These are phyloP conservation scores for Trichoderma koningii DNA, from an alignment of 2,329 filamentous ascomycete genomes.

Conservation along the genomic window DNA sequence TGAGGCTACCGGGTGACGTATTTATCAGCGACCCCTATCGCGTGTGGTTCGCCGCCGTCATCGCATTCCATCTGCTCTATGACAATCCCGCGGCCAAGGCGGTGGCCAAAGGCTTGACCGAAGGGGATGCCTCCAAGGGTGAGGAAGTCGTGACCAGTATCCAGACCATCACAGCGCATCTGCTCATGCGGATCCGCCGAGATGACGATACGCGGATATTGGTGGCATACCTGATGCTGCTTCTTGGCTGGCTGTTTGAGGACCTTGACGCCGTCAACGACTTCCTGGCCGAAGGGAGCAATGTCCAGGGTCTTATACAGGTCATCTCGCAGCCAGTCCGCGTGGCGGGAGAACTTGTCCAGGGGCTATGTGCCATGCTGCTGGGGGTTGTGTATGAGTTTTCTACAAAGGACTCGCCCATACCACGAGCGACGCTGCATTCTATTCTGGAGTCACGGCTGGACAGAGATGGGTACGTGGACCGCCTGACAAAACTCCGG, in stretches of 20 bases:
- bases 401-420: conserved; percentile 93
- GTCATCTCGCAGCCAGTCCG: conserved; percentile 62
- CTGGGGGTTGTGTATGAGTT: conserved; percentile 94
- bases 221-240: conserved; percentile 84
- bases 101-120: conserved; percentile 77
- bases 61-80: conserved; percentile 82
- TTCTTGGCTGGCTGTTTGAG: conserved; percentile 89
- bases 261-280: conserved; percentile 90
- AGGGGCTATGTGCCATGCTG: conserved; percentile 81
- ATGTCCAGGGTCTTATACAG: conserved; percentile 82
- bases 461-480: conserved; percentile 83
- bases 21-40: conserved; percentile 79
- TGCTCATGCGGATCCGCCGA: conserved; percentile 77
- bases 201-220: conserved; percentile 76
- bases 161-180: conserved; percentile 81
- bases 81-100: conserved; percentile 79
- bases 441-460: conserved; percentile 74
- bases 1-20: conserved; percentile 64
- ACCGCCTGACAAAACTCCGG: conserved; percentile 75
- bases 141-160: conserved; percentile 96
- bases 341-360: conserved; percentile 66
- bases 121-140: conserved; percentile 84
- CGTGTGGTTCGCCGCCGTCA: conserved; percentile 83
- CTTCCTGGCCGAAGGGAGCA: conserved; percentile 88
- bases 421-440: conserved; percentile 78